Percentiles rank a stretch among this genome's conserved stretches.
Evolutionary conservation across 306 rosid species (phyloP).

Genomic region (Rosa chinensis): DNA sequence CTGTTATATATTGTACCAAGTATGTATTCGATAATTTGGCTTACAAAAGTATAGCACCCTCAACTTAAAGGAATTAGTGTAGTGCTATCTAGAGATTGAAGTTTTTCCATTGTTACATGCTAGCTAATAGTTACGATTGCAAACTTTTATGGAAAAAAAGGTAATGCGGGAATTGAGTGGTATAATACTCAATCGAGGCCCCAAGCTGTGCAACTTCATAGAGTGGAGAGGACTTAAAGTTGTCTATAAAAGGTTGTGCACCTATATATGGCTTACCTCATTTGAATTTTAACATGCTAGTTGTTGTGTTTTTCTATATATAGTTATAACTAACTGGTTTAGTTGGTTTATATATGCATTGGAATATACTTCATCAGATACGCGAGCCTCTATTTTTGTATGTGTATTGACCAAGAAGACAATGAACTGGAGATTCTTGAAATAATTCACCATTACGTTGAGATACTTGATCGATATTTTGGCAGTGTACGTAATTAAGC

Average conservation of each 20-base stretch:
- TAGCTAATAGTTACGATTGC: background rate
- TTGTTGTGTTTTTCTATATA: background rate
- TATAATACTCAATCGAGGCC: slow-evolving; percentile 60
- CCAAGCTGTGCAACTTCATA: slow-evolving; percentile 79
- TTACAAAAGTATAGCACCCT: background rate
- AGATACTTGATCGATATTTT: slow-evolving; percentile 79
- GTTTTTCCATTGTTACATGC: background rate
- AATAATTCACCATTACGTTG: slow-evolving; percentile 83
- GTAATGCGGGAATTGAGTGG: slow-evolving; percentile 68
- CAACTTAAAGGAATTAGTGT: background rate
- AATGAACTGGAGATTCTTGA: slow-evolving; percentile 85
- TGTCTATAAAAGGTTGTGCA: slow-evolving; percentile 73
- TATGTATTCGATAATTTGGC: background rate
- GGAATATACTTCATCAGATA: slow-evolving; percentile 40
- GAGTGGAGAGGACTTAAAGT: slow-evolving; percentile 91
- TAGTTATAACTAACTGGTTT: background rate
- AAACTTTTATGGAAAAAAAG: slow-evolving; percentile 26
- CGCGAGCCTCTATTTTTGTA: slow-evolving; percentile 84
- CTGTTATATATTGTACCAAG: background rate
- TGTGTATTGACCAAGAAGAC: slow-evolving; percentile 71
- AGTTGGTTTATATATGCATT: background rate
- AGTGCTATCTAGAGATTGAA: background rate
- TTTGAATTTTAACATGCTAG: background rate
- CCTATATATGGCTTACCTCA: background rate
- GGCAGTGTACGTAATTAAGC: slow-evolving; percentile 55